These are phyloP conservation scores for Hirschioporus abietinus DNA, from an alignment of 768 basidiomycete species.

Conservation along the genomic window DNA sequence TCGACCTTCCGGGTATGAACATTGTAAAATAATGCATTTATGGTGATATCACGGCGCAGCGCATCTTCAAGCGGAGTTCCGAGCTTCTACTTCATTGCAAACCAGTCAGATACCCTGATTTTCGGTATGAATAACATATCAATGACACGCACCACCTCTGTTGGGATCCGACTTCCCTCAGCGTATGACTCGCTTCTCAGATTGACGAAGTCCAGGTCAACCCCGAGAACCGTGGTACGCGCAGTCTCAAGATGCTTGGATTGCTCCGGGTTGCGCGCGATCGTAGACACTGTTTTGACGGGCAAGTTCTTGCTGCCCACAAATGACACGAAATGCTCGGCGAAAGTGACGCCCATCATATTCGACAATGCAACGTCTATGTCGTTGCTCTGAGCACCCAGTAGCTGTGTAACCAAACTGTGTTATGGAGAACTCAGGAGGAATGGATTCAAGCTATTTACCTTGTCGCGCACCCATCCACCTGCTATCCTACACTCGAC, in stretches of 20 bases:
- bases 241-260: slow-evolving; percentile 98
- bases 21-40: slow-evolving; percentile 96
- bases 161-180: slow-evolving; percentile 82
- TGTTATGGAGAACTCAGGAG: background rate
- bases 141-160: slow-evolving; percentile 57
- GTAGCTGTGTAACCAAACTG: slow-evolving; percentile 44
- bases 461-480: slow-evolving; percentile 99
- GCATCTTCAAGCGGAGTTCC: slow-evolving; percentile 94
- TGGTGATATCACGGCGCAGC: slow-evolving; percentile 84
- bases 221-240: slow-evolving; percentile 68
- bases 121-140: background rate
- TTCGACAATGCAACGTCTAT: slow-evolving; percentile 88
- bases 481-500: slow-evolving; percentile 89
- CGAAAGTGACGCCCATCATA: slow-evolving; percentile 90
- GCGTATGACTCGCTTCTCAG: slow-evolving; percentile 91
- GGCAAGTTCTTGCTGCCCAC: slow-evolving; percentile 46
- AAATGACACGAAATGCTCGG: slow-evolving; percentile 67
- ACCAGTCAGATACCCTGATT: background rate
- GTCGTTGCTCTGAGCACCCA: slow-evolving; percentile 79
- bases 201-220: slow-evolving; percentile 92
- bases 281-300: slow-evolving; percentile 65
- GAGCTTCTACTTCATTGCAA: slow-evolving; percentile 51
- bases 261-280: slow-evolving; percentile 93
- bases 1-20: slow-evolving; percentile 82
- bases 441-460: slow-evolving; percentile 27